These are phyloP conservation scores for Penicillium concentricum DNA, from an alignment of 2,329 filamentous ascomycete species.

Conservation along the genomic window DNA sequence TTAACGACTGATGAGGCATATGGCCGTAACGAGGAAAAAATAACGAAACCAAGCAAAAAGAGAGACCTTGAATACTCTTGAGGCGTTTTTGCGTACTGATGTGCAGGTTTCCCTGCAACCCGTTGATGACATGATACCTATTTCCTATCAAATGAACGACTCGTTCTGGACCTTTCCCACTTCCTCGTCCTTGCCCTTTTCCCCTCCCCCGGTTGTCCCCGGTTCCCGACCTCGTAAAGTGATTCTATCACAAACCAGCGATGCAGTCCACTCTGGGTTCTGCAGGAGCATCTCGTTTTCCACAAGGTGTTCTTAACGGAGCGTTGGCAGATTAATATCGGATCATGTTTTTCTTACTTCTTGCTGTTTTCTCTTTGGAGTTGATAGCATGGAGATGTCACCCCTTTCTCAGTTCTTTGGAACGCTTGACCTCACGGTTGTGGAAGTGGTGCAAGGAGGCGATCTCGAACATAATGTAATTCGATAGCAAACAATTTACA, in stretches of 20 bases:
- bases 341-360: conserved; percentile 21
- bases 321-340: conserved; percentile 67
- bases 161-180: neutral
- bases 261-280: conserved; percentile 69
- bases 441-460: conserved; percentile 18
- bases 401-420: conserved; percentile 9
- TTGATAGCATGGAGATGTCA: conserved; percentile 5
- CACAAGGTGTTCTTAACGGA: conserved; percentile 76
- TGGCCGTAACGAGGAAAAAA: conserved; percentile 19
- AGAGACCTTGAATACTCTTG: conserved; percentile 5
- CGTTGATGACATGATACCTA: conserved; percentile 27
- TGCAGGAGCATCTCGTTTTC: conserved; percentile 66
- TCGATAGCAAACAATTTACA: conserved; percentile 7
- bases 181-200: neutral
- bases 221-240: conserved; percentile 9
- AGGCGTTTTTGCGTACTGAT: conserved; percentile 22
- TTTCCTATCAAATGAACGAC: conserved; percentile 15
- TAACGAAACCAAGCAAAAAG: conserved; percentile 4
- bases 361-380: conserved; percentile 20
- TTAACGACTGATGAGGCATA: conserved; percentile 49
- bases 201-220: neutral
- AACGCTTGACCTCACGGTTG: conserved; percentile 13
- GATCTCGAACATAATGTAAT: conserved; percentile 12
- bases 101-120: conserved; percentile 19
- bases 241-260: conserved; percentile 54